phyloP scores from a whole-genome alignment of 2,329 filamentous ascomycete genomes.

The Aspergillaceae sp. region DNA sequence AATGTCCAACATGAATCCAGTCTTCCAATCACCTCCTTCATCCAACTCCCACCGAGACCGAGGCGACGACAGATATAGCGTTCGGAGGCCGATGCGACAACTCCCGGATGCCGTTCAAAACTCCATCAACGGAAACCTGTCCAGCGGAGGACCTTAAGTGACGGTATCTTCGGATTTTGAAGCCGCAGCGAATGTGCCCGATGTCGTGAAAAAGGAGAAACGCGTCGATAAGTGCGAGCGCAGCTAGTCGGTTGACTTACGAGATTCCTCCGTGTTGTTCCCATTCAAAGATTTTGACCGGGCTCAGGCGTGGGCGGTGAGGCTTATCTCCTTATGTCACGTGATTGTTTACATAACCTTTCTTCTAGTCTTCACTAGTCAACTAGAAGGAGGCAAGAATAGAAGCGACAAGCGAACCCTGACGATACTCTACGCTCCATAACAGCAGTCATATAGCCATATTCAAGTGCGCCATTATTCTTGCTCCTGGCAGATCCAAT shows the following conservation, averaged over 20 bases:
- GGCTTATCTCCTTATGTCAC: conserved; percentile 9
- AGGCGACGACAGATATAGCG: conserved; percentile 5
- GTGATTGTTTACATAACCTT: too few relatives aligned
- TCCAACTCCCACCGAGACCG: background rate
- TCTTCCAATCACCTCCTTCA: background rate
- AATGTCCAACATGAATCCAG: background rate
- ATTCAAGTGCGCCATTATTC: too few relatives aligned
- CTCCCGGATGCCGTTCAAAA: background rate
- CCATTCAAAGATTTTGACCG: conserved; percentile 8
- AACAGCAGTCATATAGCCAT: too few relatives aligned
- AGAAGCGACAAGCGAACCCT: too few relatives aligned
- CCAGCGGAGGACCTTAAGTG: background rate
- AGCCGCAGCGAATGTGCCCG: background rate
- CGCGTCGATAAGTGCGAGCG: background rate
- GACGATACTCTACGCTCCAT: too few relatives aligned
- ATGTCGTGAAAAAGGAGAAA: background rate
- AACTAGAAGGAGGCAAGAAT: too few relatives aligned
- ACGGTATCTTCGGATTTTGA: background rate
- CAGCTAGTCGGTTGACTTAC: conserved; percentile 1
- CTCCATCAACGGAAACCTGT: background rate
- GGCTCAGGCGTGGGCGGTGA: conserved; percentile 11
- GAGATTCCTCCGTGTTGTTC: background rate
- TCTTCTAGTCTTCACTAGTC: too few relatives aligned
- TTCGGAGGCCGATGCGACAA: conserved; percentile 6
- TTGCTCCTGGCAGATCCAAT: too few relatives aligned